Evolutionary conservation across 139 green algal genomes (phyloP), one percentile per base, ranked within the genome.

Genomic region (Chlamydomonas incerta): DNA sequence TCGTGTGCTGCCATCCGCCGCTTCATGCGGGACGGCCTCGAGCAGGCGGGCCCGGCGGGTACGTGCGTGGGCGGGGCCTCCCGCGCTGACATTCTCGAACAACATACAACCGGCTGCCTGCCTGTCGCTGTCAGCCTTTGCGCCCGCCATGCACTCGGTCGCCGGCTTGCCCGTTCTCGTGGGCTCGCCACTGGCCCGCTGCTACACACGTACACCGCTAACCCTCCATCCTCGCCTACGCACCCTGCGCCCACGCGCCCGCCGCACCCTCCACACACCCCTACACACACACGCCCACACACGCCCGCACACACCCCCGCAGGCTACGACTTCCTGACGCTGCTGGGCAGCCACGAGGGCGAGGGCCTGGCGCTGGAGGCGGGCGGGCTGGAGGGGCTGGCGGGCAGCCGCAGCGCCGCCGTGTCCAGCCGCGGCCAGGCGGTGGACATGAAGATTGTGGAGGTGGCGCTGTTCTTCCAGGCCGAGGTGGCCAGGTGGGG

Each of bases 391-490:
- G 26, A 50, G 80, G 85, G 85, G 4, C 58, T 72, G 63, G 90
- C 92, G 10, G 92, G 92, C 72, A 89, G 71, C 35, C 63, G 60
- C 55, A 82, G 62, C 41, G 68, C 82, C 1, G 85, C 87, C n/a
- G 33, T 95, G 33, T 67, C 34, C 3, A 86, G 47, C 82, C 88
- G 86, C 70, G 92, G 92, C 0, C 91, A 94, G 87, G 60, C 87
- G 65, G 89, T 91, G 23, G 87, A 91, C 34, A 6, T 69, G 20
- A 37, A 92, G 68, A 92, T 95, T 72, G 92, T 95, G 34, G 94
- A 97, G 86, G 94, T 96, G 37, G 94, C 92, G 14, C 89, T 97
- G 15, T 96, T 95, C 82, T 97, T 96, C 88, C 88, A 89, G 85
- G 52, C 62, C 13, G 90, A 95, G 81, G 74, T 94, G 15, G 60